Evolutionary conservation across 2,329 filamentous ascomycete genomes (phyloP), one percentile per base, ranked within the genome.

Genomic region (Ampelomyces quisqualis): DNA sequence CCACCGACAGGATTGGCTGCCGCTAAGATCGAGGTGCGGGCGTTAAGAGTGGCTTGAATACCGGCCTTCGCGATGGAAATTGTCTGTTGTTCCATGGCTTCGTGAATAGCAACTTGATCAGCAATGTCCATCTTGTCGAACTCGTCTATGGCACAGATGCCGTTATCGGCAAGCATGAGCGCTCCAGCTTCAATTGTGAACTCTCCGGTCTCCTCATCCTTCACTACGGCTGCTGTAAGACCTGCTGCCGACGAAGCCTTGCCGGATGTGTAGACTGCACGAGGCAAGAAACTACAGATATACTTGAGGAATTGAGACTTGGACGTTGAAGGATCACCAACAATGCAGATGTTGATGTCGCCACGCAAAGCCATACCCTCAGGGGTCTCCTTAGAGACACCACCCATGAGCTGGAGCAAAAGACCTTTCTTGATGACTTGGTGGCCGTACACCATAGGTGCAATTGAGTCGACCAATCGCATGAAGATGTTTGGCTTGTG

Each of bases 51-150:
- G 3, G 93, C 94, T 68, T 98, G 93, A 44, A 98, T 98, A 60
- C 93, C 93, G 4, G 93, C 93, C 73, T 98, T 98, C 45, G 93
- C 91, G 60, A 98, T 98, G 7, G 90, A 96, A 53, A 98, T 98
- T 4, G 93, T 98, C 72, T 98, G 93, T 75, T 98, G 93, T 80
- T 98, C 93, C 93, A 98, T 98, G 45, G 93, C 93, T 81, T 98
- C 93, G 79, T 98, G 93, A 62, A 98, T 98, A 53, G 93, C 93
- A 40, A 98, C 93, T 73, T 98, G 93, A 67, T 98, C 93, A 37
- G 76, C 83, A 48, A 98, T 87, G 61, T 98, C 93, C 93, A 98
- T 98, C 75, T 98, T 98, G 80, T 98, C 93, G 58, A 98, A 98
- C 67, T 98, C 93, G 65, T 98, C 93, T 65, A 98, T 98, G 45